Conservation (phyloP, 2,329 filamentous ascomycete genomes). For the Microdochium nivale region DNA sequence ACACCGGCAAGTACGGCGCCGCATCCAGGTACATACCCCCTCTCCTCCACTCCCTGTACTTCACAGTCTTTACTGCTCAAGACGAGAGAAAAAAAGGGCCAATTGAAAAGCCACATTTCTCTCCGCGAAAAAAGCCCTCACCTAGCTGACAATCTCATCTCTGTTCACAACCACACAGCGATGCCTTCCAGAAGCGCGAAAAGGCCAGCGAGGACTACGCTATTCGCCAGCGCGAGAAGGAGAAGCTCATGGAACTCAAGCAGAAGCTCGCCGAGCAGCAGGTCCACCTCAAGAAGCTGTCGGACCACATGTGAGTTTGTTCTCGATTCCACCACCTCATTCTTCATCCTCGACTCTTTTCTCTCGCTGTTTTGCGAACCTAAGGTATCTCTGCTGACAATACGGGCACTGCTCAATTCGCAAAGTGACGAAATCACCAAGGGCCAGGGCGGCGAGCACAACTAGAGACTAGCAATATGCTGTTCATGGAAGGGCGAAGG, state of each 20-base stretch:
- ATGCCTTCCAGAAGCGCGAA: constrained; percentile 90
- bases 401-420: background rate
- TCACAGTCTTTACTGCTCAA: too few species aligned
- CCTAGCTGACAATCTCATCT: constrained; percentile 4
- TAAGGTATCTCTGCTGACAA: constrained; percentile 5
- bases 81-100: background rate
- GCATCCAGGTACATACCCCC: constrained; percentile 28
- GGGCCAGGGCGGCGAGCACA: constrained; percentile 59
- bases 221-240: constrained; percentile 79
- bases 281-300: constrained; percentile 74
- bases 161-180: constrained; percentile 40
- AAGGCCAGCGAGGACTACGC: constrained; percentile 76
- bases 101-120: constrained; percentile 5
- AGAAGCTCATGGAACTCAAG: constrained; percentile 76
- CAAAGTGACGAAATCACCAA: constrained; percentile 69
- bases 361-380: too few species aligned
- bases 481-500: background rate
- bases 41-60: background rate
- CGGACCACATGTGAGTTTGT: constrained; percentile 74
- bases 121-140: too few species aligned
- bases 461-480: constrained; percentile 28
- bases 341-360: background rate
- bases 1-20: constrained; percentile 54
- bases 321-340: too few species aligned
- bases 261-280: constrained; percentile 69